Base-by-base conservation (phyloP, 106 monocot species). In the Vanilla planifolia region DNA sequence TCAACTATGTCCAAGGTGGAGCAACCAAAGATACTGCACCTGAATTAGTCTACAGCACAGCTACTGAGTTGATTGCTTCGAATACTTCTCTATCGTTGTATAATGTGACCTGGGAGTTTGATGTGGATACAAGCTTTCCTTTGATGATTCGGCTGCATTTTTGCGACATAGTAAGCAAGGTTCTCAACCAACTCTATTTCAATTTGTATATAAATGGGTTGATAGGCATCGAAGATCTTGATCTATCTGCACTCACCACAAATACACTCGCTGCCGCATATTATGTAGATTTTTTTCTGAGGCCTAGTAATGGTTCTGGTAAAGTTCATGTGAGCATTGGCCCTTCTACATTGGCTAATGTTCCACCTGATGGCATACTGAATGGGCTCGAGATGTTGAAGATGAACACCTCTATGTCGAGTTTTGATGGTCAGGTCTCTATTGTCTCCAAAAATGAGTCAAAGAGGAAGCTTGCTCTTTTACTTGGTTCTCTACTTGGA, bases 1-100 rank as follows among this genome's bases (percentile, higher is more conserved):
- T 77, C 28, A 50, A 65, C 6, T 56, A 70, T 24, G 2, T 23
- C 11, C 15, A 56, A n/a, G 75, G 69, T 2, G 75, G 67, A 21
- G 60, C 62, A 0, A 82, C 82, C 3, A 16, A 6, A 6, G 82
- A 82, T 21, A 73, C 60, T 47, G 86, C 86, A 5, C 86, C 86
- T 2, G 69, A 50, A 19, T 22, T 28, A 3, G 75, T 87, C n/a
- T 87, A 87, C 35, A 35, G 40, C 45, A 76, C 75, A 3, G 75
- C 47, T 14, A 64, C 48, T 16, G 48, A 47, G 32, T 50, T 67
- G 39, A 59, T 43, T 8, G 34, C 62, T 8, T 45, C 64, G 5
- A 64, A 46, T 3, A 24, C 36, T 36, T 47, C 48, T 11, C 33
- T 1, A 15, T 17, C 45, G 4, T n/a, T 45, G 15, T 45, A 5